A percentile compares a stretch with the other conserved stretches of the same genome.
These are phyloP conservation scores for Fusarium secorum DNA, from an alignment of 2,329 filamentous ascomycete genomes.

Conservation along the genomic window DNA sequence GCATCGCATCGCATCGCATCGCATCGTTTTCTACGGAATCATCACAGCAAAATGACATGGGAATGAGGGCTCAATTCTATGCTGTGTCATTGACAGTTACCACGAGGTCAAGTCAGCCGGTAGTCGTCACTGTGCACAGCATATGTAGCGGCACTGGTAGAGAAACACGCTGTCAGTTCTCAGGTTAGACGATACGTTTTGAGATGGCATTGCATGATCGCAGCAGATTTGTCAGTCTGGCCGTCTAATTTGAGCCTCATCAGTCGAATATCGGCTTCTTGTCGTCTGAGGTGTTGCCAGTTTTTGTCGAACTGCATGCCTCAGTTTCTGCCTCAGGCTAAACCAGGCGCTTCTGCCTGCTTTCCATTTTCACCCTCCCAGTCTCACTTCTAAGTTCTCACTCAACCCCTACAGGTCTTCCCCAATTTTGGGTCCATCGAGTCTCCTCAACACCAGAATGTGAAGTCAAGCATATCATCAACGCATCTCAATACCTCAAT, in stretches of 20 bases:
- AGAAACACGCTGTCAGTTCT: not conserved
- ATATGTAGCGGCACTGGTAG: not conserved
- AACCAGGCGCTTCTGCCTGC: not conserved
- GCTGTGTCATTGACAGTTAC: not conserved
- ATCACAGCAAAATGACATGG: not conserved
- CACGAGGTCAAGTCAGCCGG: not conserved
- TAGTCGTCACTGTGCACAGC: not conserved
- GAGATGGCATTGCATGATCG: not conserved
- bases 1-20: not conserved
- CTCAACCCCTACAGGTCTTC: not conserved
- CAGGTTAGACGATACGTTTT: not conserved
- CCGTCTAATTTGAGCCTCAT: not conserved
- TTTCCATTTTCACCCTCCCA: not conserved
- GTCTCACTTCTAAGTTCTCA: not conserved
- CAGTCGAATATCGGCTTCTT: not conserved
- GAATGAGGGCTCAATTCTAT: not conserved
- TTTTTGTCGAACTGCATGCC: not conserved
- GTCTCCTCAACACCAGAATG: not conserved
- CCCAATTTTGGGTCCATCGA: not conserved
- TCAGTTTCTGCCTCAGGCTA: conserved; percentile 13
- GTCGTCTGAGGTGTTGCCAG: not conserved
- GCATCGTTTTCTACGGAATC: not conserved
- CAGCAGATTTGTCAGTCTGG: not conserved
- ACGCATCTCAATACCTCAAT: not conserved
- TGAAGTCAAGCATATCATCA: not conserved